Evolutionary conservation across 805 yeast genomes (phyloP), one percentile per base, ranked within the genome.

Genomic region (Tetrapisispora taiwanensis): DNA sequence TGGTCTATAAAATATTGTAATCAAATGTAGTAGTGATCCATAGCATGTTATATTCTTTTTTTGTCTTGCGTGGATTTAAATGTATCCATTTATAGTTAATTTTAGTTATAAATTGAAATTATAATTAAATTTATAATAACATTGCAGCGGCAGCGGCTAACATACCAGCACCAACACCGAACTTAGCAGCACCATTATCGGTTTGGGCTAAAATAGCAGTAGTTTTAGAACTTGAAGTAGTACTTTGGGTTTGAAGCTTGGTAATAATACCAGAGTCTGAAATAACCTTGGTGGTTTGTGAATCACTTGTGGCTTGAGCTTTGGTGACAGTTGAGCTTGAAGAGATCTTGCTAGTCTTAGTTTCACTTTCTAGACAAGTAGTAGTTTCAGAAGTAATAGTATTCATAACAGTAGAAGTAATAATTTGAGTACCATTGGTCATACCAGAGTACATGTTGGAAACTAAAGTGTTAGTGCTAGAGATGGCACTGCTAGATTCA

Each of bases 401-500:
- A 24, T 37, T 37, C 14, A n/a, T 9, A 24, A 26, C n/a, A n/a
- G 39, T 30, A 4, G 30, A 10, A 7, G 30, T 26, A 7, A 7
- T 26, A 26, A 10, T 28, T 28, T 28, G 13, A 7, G 30, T 28
- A 13, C 14, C 9, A n/a, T 34, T 35, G 7, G 30, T 8, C 9
- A n/a, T 14, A 4, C 15, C 20, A 10, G 37, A 8, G 9, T 27
- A 17, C 17, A 30, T 31, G 18, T 27, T 26, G 15, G 35, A 24
- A 15, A n/a, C 30, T 30, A 50, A 48, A 28, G 48, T 45, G 48
- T 43, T 41, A 30, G 61, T 57, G 32, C 57, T 53, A 31, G 62
- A 54, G 22, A 60, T 63, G 36, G 53, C 48, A 40, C 58, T 58
- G 30, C 10, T 12, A 28, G 30, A 7, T 28, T 28, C 30, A 28